Evolutionary conservation across 257 asterid genomes (phyloP), one percentile per base, ranked within the genome.

Genomic region (Primulina huaijiensis): DNA sequence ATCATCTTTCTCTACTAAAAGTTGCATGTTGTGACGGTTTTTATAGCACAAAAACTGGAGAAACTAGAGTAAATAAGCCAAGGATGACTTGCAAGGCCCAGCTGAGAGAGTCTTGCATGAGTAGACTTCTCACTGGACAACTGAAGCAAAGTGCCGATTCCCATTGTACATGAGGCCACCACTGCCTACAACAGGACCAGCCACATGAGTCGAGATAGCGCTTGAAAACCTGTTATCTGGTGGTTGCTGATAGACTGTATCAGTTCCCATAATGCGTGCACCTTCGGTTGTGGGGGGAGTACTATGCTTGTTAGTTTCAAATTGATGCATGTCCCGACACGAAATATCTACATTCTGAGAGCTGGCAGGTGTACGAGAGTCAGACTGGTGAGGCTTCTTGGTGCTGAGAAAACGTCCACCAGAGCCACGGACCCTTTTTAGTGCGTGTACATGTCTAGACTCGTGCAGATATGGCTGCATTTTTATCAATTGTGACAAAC

Each of bases 391-490:
- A 52, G 46, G 57, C 71, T 83, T 85, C 81, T 89, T 90, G 8
- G 90, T 78, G 91, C 97, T 87, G 50, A 94, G 88, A 76, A 94
- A 94, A 23, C 97, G 92, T 21, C 99, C 99, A 3, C 97, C 99
- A 0, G 88, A 67, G 1, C 99, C 99, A 60, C 99, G 84, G 10
- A 94, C 96, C 78, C 99, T 79, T 8, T 94, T 94, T 8, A 94
- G 76, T 1, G 99, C 99, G 50, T 94, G 99, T 37, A 79, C 89
- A 75, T 94, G 99, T 5, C 99, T 89, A 53, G 99, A 94, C 89
- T 94, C 97, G 8, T 94, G 97, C 82, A 94, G 90, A 66, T 94
- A 94, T 2, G 99, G 97, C 99, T 94, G 90, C 85, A 79, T 20
- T 64, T 40, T 35, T 17, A 23, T 53, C n/a, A 30, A 8, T 0